Base-by-base conservation (phyloP, 495 filamentous ascomycete species). In the Aspergillus carlsbadensis region DNA sequence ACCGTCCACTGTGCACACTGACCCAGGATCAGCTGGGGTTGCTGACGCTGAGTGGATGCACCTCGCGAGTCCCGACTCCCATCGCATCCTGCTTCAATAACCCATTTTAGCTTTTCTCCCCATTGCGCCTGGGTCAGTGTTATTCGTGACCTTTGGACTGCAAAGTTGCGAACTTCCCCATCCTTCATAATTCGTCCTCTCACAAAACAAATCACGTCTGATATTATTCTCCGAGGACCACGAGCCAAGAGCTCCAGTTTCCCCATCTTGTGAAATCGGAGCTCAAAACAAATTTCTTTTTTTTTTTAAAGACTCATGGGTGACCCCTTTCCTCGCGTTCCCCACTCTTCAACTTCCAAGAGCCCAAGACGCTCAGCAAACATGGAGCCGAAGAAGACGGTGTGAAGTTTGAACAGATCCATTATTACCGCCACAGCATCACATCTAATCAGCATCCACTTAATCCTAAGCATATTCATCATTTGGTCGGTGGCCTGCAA, bases 301-400 rank as follows among this genome's bases (percentile, higher is more conserved):
- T 34, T 45, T 40, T 17, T 35, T 29, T 50, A 11, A 20, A 39
- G n/a, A 24, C n/a, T n/a, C n/a, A n/a, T 17, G 51, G 42, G 34
- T 43, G 20, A 33, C 34, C 57, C 51, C 51, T 50, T 54, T 52
- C 34, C 39, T 51, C 4, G n/a, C 42, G 20, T 3, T 43, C 50
- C 17, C 43, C 57, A 54, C 50, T 44, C 17, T 44, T 26, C 20
- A 14, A 33, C 14, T 7, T 39, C 15, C 22, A 21, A 37, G 47
- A 29, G 14, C 8, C 22, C 15, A n/a, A 11, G 46, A 56, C 17
- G 35, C 22, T 40, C 13, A 42, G 36, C 17, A 26, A 37, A 33
- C 45, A 47, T 35, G 11, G 24, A 22, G 31, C 17, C 3, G 7
- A 34, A 31, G 24, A 33, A 24, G 54, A 43, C 45, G 36, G 45